These are phyloP conservation scores for Scutellaria baicalensis DNA, from an alignment of 257 asterid genomes.

Conservation along the genomic window DNA sequence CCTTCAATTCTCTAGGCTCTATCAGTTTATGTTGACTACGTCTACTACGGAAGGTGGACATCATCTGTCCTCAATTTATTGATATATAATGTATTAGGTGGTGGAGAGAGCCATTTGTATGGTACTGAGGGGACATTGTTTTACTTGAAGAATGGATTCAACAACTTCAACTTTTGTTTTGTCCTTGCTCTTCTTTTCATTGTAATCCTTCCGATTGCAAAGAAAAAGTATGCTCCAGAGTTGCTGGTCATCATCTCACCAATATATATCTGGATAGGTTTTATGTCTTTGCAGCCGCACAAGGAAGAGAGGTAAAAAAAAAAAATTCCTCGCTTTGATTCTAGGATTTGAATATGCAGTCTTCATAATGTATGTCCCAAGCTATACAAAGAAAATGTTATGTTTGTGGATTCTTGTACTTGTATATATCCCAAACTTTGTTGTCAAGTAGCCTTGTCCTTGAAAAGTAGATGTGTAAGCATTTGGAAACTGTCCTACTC, in stretches of 20 bases:
- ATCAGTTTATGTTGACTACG: constrained; percentile 65
- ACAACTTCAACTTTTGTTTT: constrained; percentile 89
- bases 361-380: neutral
- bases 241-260: constrained; percentile 77
- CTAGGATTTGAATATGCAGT: neutral
- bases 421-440: neutral
- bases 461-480: neutral
- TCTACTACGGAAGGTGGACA: constrained; percentile 82
- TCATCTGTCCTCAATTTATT: constrained; percentile 85
- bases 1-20: constrained; percentile 48
- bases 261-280: constrained; percentile 84
- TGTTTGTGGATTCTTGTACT: neutral
- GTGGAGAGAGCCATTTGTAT: constrained; percentile 97
- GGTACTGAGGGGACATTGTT: constrained; percentile 85
- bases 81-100: constrained; percentile 83
- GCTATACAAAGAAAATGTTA: neutral
- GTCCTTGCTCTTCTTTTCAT: constrained; percentile 77
- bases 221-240: constrained; percentile 76
- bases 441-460: constrained; percentile 2
- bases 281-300: constrained; percentile 98
- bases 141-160: constrained; percentile 87
- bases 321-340: neutral
- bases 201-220: constrained; percentile 65
- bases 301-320: constrained; percentile 87
- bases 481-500: neutral